A percentile compares a stretch with the other conserved stretches of the same genome.
Evolutionary conservation across 2,329 filamentous ascomycete genomes (phyloP).

Genomic region (Curvularia lunata): DNA sequence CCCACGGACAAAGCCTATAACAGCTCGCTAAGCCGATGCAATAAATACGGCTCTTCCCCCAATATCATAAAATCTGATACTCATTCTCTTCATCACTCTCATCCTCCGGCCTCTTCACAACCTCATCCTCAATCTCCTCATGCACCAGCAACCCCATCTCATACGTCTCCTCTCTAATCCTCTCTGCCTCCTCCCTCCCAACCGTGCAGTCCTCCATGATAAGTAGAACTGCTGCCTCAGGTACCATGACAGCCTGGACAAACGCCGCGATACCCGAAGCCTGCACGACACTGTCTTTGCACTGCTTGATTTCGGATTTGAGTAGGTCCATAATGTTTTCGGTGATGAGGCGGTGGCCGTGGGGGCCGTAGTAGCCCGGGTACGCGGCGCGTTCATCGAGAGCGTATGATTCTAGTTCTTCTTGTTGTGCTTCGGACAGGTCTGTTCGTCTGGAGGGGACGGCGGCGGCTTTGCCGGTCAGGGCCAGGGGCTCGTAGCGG

Average conservation of each 20-base stretch:
- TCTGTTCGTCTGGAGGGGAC: slow-evolving; percentile 50
- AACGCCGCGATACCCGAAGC: slow-evolving; percentile 42
- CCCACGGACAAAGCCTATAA: too few species aligned
- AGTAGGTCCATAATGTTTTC: slow-evolving; percentile 47
- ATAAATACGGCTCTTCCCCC: not conserved
- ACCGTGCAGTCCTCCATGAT: slow-evolving; percentile 65
- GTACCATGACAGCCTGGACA: slow-evolving; percentile 66
- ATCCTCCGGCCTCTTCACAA: slow-evolving; percentile 35
- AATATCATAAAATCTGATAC: slow-evolving; percentile 10
- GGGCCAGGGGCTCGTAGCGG: slow-evolving; percentile 31
- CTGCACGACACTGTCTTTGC: slow-evolving; percentile 40
- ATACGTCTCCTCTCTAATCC: slow-evolving; percentile 70
- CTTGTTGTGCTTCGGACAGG: slow-evolving; percentile 47
- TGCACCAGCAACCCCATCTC: slow-evolving; percentile 71
- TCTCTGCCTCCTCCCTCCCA: slow-evolving; percentile 53
- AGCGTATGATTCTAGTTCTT: slow-evolving; percentile 37
- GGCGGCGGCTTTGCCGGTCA: slow-evolving; percentile 36
- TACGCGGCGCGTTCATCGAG: slow-evolving; percentile 28
- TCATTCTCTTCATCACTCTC: slow-evolving; percentile 25
- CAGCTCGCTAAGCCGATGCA: not conserved
- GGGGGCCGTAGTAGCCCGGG: slow-evolving; percentile 81
- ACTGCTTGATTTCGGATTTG: slow-evolving; percentile 34
- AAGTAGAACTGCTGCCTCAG: slow-evolving; percentile 66
- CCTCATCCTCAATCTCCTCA: slow-evolving; percentile 64
- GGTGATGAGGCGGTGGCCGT: slow-evolving; percentile 74